phyloP scores from a whole-genome alignment of 2,329 filamentous ascomycete species.

The Ophiostoma perfectum region DNA sequence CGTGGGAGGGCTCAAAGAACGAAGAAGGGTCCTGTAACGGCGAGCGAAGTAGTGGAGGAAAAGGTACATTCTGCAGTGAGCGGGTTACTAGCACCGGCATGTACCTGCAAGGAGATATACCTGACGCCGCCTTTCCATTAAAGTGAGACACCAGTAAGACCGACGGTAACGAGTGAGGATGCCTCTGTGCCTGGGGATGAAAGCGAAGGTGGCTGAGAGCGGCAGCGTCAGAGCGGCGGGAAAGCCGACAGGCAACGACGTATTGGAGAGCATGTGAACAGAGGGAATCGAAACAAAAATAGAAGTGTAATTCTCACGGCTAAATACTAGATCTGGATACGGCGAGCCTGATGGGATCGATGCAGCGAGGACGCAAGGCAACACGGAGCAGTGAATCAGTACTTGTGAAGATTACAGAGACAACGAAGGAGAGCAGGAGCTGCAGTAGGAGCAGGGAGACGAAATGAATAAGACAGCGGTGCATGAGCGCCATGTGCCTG shows the following conservation, averaged over 20 bases:
- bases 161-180: constrained; percentile 2
- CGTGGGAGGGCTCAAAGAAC: background rate
- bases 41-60: background rate
- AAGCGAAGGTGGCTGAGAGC: background rate
- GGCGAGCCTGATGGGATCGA: constrained; percentile 2
- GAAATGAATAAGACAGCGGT: constrained; percentile 3
- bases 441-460: constrained; percentile 2
- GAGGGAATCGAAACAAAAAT: background rate
- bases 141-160: background rate
- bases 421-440: background rate
- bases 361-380: background rate
- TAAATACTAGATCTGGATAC: too few species aligned
- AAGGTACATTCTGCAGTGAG: background rate
- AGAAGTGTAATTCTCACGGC: too few species aligned
- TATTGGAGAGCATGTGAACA: constrained; percentile 2
- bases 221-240: background rate
- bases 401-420: constrained; percentile 1
- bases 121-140: too few species aligned
- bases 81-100: background rate
- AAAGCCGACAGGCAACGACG: background rate
- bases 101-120: too few species aligned
- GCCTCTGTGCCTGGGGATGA: background rate
- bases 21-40: too few species aligned
- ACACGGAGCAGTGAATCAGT: background rate
- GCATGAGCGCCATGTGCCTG: background rate